Evolutionary conservation across 1,139 yeast genomes (phyloP).

Genomic region (Meyerozyma smithsonii): DNA sequence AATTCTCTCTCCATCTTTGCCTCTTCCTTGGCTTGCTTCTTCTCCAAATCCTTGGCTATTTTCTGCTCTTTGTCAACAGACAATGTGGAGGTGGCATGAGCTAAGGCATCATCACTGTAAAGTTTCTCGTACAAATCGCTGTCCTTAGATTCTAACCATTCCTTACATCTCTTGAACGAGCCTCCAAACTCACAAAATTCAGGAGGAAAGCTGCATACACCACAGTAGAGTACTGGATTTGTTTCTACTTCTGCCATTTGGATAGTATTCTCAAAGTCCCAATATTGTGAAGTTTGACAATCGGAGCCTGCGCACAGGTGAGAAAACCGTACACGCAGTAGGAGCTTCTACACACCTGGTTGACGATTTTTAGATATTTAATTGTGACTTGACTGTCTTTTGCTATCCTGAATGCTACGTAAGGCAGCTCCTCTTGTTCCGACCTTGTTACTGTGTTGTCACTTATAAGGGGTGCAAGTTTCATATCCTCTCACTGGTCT

Average conservation of each 20-base stretch:
- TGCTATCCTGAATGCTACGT: too few relatives aligned
- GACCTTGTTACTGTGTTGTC: too few relatives aligned
- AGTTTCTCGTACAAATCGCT: constrained; percentile 52
- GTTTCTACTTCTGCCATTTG: constrained; percentile 38
- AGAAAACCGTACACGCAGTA: too few relatives aligned
- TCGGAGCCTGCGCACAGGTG: not conserved
- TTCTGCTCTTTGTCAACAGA: constrained; percentile 78
- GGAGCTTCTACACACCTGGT: too few relatives aligned
- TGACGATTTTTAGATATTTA: too few relatives aligned
- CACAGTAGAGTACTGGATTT: constrained; percentile 63
- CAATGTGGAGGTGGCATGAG: constrained; percentile 48
- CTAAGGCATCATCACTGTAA: constrained; percentile 55
- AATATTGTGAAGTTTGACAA: too few relatives aligned
- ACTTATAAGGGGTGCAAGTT: constrained; percentile 12
- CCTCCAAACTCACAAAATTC: constrained; percentile 95
- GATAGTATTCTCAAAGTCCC: not conserved
- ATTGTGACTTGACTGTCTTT: too few relatives aligned
- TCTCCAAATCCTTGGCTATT: constrained; percentile 74
- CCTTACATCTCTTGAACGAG: constrained; percentile 73
- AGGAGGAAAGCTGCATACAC: constrained; percentile 80
- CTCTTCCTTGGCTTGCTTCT: constrained; percentile 85
- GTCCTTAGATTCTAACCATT: constrained; percentile 66
- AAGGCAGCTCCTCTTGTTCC: too few relatives aligned
- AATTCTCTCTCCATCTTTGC: constrained; percentile 82
- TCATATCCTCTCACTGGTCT: constrained; percentile 55